Evolutionary conservation across 805 yeast species (phyloP).

Genomic region (Yamadazyma kitorensis): DNA sequence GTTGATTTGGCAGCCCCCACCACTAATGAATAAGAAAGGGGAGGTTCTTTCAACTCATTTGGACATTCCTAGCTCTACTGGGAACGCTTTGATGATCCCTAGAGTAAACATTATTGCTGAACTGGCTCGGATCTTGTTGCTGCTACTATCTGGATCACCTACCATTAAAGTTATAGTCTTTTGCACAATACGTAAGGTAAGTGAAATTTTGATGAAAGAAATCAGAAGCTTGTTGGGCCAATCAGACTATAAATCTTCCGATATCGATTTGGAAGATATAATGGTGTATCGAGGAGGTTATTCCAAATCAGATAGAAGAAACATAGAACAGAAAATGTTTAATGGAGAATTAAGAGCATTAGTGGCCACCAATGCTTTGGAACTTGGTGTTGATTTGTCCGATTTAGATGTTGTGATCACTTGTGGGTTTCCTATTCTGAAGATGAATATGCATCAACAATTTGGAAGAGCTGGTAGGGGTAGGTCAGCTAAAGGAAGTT

Average conservation of each 20-base stretch:
- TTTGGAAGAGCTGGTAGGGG: constrained; percentile 97
- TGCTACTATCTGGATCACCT: constrained; percentile 49
- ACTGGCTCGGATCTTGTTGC: constrained; percentile 70
- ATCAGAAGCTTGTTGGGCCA: constrained; percentile 54
- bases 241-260: constrained; percentile 41
- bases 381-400: constrained; percentile 93
- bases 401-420: constrained; percentile 86
- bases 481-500: constrained; percentile 61
- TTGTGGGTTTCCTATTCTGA: constrained; percentile 89
- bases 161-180: constrained; percentile 84
- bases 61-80: background rate
- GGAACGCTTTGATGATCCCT: constrained; percentile 21
- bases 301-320: constrained; percentile 78
- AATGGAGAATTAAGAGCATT: constrained; percentile 81
- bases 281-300: constrained; percentile 97
- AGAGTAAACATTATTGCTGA: constrained; percentile 71
- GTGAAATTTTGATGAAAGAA: constrained; percentile 86
- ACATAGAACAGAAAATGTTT: constrained; percentile 88
- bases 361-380: constrained; percentile 92
- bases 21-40: constrained; percentile 54
- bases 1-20: constrained; percentile 84
- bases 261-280: constrained; percentile 47
- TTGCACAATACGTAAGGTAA: constrained; percentile 80
- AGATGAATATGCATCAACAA: constrained; percentile 89
- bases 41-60: constrained; percentile 20